A percentile compares a stretch with the other conserved stretches of the same genome.
These are phyloP conservation scores for Solanum gandarillasii DNA, from an alignment of 257 asterid genomes.

Conservation along the genomic window DNA sequence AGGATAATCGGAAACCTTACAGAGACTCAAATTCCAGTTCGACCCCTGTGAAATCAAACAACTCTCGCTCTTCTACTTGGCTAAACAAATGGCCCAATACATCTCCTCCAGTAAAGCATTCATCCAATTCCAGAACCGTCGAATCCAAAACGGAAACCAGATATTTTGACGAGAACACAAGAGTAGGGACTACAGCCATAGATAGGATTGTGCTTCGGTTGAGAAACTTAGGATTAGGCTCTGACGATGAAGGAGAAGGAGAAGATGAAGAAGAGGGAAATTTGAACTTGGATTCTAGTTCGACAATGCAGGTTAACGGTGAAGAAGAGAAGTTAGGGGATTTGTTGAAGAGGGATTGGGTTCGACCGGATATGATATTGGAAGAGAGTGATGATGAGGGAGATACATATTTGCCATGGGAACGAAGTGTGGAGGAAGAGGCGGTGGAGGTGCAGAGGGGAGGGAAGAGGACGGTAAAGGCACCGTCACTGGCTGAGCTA, in stretches of 20 bases:
- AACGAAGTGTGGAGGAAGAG: conserved; percentile 33
- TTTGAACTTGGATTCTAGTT: conserved; percentile 1
- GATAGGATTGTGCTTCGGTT: conserved; percentile 85
- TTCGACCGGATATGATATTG: conserved; percentile 73
- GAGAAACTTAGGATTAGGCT: conserved; percentile 72
- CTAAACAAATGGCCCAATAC: conserved; percentile 65
- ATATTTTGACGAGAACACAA: conserved; percentile 10
- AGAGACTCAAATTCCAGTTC: not conserved
- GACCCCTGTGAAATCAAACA: not conserved
- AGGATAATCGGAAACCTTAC: conserved; percentile 10
- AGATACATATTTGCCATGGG: conserved; percentile 73
- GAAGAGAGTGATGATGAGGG: conserved; percentile 41
- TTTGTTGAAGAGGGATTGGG: conserved; percentile 92
- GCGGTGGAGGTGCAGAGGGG: conserved; percentile 17
- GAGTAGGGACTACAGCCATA: conserved; percentile 55
- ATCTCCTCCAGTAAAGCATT: conserved; percentile 4
- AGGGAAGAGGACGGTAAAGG: conserved; percentile 44
- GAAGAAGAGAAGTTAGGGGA: conserved; percentile 81
- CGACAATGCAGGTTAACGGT: conserved; percentile 3
- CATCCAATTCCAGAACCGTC: not conserved
- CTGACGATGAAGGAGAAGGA: conserved; percentile 27
- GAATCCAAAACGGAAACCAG: conserved; percentile 11
- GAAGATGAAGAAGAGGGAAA: conserved; percentile 20
- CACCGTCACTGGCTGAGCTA: conserved; percentile 78
- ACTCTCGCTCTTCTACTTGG: conserved; percentile 37